phyloP scores from a whole-genome alignment of 805 yeast species.

The Candida dajiaensis region DNA sequence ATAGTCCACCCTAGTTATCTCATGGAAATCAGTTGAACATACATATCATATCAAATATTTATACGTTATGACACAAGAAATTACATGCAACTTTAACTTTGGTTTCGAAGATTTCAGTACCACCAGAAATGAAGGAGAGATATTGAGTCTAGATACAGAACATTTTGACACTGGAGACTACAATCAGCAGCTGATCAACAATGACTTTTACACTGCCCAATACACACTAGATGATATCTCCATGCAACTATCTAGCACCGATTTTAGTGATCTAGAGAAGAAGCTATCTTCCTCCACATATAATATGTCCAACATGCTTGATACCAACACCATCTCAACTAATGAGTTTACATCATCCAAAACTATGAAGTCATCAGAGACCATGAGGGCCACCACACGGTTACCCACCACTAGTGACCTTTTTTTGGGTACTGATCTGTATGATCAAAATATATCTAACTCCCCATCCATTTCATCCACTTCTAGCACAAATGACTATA shows the following conservation, averaged over 20 bases:
- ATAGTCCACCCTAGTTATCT: background rate
- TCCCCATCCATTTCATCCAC: background rate
- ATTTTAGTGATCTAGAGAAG: background rate
- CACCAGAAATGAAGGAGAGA: background rate
- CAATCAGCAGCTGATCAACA: background rate
- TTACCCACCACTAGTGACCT: background rate
- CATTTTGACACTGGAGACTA: background rate
- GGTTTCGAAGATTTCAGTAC: background rate
- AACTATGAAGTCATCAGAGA: background rate
- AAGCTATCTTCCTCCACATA: background rate
- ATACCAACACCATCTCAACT: background rate
- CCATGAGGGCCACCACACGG: background rate
- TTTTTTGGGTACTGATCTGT: background rate
- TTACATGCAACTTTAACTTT: background rate
- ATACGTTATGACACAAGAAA: background rate
- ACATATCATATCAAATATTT: background rate
- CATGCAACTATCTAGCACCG: background rate
- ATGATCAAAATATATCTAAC: background rate
- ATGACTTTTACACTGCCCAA: background rate
- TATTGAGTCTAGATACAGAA: background rate
- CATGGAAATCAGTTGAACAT: background rate
- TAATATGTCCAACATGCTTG: background rate
- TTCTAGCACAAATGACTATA: background rate
- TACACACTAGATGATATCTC: background rate
- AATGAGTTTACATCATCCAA: background rate